Evolutionary conservation across 2,329 filamentous ascomycete genomes (phyloP).

Genomic region (Fusarium sp.): DNA sequence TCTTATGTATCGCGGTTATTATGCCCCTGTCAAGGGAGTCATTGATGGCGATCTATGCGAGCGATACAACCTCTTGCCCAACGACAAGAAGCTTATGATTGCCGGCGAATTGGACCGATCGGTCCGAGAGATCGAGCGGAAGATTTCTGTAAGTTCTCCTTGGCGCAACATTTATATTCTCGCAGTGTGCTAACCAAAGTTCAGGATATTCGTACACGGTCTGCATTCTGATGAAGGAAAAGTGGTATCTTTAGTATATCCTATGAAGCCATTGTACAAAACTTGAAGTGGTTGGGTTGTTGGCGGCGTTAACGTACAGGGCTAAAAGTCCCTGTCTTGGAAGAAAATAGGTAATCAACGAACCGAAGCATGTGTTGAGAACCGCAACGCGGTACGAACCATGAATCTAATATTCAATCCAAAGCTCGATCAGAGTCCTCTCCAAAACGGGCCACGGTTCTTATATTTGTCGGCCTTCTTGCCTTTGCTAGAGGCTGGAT

Average conservation of each 20-base stretch:
- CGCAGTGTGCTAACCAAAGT: slow-evolving; percentile 36
- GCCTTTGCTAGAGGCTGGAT: slow-evolving; percentile 57
- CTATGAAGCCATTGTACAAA: slow-evolving; percentile 43
- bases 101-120: slow-evolving; percentile 91
- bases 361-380: slow-evolving; percentile 37
- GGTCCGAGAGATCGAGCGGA: slow-evolving; percentile 92
- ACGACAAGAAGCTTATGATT: slow-evolving; percentile 95
- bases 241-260: slow-evolving; percentile 39
- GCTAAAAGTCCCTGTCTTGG: slow-evolving; percentile 41
- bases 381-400: slow-evolving; percentile 41
- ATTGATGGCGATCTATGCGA: slow-evolving; percentile 98
- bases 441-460: slow-evolving; percentile 47
- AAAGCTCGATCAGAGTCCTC: slow-evolving; percentile 39
- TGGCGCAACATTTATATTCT: neutral
- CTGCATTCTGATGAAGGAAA: slow-evolving; percentile 60
- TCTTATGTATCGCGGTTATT: slow-evolving; percentile 94
- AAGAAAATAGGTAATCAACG: slow-evolving; percentile 40
- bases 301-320: slow-evolving; percentile 46
- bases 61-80: slow-evolving; percentile 82
- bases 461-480: slow-evolving; percentile 45
- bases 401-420: slow-evolving; percentile 43
- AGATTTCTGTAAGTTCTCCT: slow-evolving; percentile 73
- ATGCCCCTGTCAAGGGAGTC: slow-evolving; percentile 93
- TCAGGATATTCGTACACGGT: slow-evolving; percentile 68
- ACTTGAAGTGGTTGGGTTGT: slow-evolving; percentile 35